Evolutionary conservation across 2,329 filamentous ascomycete species (phyloP).

Genomic region (Elsinoe batatas): DNA sequence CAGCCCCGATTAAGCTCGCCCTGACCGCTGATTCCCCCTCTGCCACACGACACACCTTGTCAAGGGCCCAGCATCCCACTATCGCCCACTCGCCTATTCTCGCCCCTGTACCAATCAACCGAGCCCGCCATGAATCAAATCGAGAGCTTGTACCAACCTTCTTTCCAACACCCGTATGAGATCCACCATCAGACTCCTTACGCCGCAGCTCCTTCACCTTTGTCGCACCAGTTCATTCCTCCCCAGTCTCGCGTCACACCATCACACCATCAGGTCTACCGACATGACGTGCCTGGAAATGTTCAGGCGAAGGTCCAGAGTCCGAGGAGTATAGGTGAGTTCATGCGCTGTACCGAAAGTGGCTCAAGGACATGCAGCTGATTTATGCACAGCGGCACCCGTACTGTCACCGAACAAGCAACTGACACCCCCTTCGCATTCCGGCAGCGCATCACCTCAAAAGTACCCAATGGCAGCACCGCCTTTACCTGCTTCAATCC

Average conservation of each 20-base stretch:
- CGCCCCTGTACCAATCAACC: conserved; percentile 8
- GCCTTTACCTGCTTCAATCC: conserved; percentile 25
- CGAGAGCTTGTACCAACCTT: conserved; percentile 13
- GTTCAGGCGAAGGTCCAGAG: conserved; percentile 9
- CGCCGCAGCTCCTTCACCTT: neutral
- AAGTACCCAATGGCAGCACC: conserved; percentile 32
- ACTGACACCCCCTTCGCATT: conserved; percentile 16
- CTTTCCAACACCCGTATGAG: conserved; percentile 11
- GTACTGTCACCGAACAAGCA: conserved; percentile 5
- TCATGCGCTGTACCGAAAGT: neutral
- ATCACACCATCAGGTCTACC: neutral
- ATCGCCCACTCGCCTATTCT: conserved; percentile 8
- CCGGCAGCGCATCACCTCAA: conserved; percentile 24
- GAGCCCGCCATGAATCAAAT: conserved; percentile 12
- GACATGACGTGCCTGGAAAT: neutral
- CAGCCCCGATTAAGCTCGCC: conserved; percentile 7
- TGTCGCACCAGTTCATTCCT: conserved; percentile 8
- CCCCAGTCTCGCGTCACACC: conserved; percentile 5
- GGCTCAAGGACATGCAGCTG: conserved; percentile 4
- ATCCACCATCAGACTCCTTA: conserved; percentile 6
- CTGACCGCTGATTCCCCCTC: conserved; percentile 5
- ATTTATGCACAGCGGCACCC: neutral
- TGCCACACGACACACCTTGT: neutral
- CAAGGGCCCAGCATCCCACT: neutral
- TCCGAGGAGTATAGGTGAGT: conserved; percentile 9